These are phyloP conservation scores for Bonia amplexicaulis DNA, from an alignment of 176 grass and related monocot species.

Conservation along the genomic window DNA sequence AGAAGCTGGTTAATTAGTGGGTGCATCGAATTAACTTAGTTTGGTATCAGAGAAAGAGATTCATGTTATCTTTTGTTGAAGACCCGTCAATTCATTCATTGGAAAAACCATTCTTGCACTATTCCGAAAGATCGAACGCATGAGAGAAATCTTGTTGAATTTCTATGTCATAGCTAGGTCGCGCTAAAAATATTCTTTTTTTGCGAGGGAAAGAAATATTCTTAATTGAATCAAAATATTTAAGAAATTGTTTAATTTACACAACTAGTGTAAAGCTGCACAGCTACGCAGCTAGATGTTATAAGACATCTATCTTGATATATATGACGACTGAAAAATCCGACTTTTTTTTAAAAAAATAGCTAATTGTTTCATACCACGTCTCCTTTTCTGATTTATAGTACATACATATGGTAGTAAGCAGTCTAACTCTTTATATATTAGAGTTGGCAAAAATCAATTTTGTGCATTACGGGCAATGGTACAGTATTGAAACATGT, in stretches of 20 bases:
- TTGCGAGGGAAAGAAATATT: neutral
- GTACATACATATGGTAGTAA: neutral
- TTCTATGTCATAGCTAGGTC: neutral
- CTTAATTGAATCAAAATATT: neutral
- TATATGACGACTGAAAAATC: neutral
- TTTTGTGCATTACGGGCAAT: neutral
- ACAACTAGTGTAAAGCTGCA: neutral
- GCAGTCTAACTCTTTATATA: neutral
- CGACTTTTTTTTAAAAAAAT: neutral
- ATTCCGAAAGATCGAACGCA: neutral
- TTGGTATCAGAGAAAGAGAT: neutral
- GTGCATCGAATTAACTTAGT: neutral
- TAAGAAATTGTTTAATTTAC: neutral
- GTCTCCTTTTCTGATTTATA: neutral
- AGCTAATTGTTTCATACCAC: neutral
- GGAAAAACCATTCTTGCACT: neutral
- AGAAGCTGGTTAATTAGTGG: neutral
- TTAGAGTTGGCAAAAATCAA: conserved; percentile 1
- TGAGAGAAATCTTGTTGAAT: neutral
- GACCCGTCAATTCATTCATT: neutral
- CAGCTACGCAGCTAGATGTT: neutral
- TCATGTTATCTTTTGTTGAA: neutral
- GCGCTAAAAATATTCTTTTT: neutral
- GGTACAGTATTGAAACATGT: neutral
- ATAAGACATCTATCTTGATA: neutral